These are phyloP conservation scores for Dichotomocladium elegans DNA, from an alignment of 371 early-diverging fungal species.

Conservation along the genomic window DNA sequence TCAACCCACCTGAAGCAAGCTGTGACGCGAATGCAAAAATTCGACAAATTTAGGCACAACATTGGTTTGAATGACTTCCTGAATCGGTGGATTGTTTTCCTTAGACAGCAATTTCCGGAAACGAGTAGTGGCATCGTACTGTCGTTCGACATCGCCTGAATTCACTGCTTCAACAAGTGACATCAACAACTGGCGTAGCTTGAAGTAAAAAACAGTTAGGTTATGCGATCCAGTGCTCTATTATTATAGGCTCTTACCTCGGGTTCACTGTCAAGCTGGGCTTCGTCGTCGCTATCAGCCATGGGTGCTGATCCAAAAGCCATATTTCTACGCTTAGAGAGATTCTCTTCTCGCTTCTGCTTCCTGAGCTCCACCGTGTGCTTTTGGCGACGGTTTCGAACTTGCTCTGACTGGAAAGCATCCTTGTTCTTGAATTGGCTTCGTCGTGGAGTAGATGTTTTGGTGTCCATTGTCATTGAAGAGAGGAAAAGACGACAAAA, in stretches of 20 bases:
- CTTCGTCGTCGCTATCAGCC: conserved; percentile 84
- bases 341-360: conserved; percentile 92
- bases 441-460: conserved; percentile 21
- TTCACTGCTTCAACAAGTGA: conserved; percentile 6
- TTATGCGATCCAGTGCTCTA: not conserved
- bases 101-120: conserved; percentile 97
- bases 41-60: conserved; percentile 96
- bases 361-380: conserved; percentile 85
- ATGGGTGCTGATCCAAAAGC: conserved; percentile 3
- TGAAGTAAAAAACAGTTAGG: not conserved
- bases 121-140: conserved; percentile 82
- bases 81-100: conserved; percentile 97
- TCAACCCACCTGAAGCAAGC: conserved; percentile 89
- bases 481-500: conserved; percentile 1
- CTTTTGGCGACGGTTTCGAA: conserved; percentile 38
- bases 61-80: conserved; percentile 91
- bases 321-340: conserved; percentile 19
- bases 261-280: conserved; percentile 25
- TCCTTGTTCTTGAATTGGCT: conserved; percentile 33
- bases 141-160: conserved; percentile 63
- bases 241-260: conserved; percentile 2
- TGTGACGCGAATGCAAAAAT: conserved; percentile 78
- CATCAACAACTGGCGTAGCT: conserved; percentile 2
- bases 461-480: conserved; percentile 6
- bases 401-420: conserved; percentile 32